Evolutionary conservation across 163 green algal species (phyloP).

Genomic region (Chlamydomonas reinhardtii): DNA sequence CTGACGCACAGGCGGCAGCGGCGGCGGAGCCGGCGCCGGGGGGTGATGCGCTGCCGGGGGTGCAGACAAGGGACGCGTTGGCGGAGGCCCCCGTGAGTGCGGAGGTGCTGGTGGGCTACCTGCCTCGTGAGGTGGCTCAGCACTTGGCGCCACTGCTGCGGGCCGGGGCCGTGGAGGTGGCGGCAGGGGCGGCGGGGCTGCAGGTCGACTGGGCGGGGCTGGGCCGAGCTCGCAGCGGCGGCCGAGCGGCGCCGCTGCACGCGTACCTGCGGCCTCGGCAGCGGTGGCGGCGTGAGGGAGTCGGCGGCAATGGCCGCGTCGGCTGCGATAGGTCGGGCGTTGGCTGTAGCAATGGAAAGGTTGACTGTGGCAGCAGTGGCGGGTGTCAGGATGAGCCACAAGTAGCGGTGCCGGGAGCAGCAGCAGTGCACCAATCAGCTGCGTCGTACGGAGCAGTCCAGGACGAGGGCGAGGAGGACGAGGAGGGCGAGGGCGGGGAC

Average conservation of each 20-base stretch:
- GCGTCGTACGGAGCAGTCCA: too few relatives aligned
- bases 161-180: conserved; percentile 25
- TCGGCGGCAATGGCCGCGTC: too few relatives aligned
- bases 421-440: background rate
- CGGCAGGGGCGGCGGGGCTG: background rate
- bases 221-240: background rate
- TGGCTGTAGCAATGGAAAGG: too few relatives aligned
- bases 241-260: background rate
- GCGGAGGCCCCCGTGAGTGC: background rate
- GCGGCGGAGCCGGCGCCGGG: too few relatives aligned
- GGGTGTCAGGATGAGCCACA: background rate
- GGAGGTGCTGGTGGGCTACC: conserved; percentile 65
- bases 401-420: background rate
- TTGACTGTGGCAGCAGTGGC: too few relatives aligned
- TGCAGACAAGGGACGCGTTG: background rate
- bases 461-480: background rate
- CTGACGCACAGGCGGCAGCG: background rate
- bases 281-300: background rate
- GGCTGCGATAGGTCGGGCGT: too few relatives aligned
- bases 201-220: background rate
- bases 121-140: conserved; percentile 66
- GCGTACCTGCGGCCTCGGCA: background rate
- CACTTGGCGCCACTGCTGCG: conserved; percentile 67
- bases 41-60: too few relatives aligned
- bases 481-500: background rate